phyloP scores from a whole-genome alignment of 1,284 basidiomycete species.

The Agroathelia rolfsii region DNA sequence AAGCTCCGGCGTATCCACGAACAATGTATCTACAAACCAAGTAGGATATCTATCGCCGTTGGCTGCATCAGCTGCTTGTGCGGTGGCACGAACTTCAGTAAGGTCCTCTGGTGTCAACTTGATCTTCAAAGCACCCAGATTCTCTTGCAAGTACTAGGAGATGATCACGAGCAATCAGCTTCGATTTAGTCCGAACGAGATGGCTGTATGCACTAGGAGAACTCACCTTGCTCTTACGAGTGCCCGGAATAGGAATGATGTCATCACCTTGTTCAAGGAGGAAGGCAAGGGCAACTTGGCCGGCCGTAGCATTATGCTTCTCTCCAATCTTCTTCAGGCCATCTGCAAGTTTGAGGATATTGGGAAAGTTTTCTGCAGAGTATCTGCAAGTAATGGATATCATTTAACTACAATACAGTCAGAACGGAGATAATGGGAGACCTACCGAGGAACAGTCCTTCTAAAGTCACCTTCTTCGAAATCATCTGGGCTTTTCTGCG shows the following conservation, averaged over 20 bases:
- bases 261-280: constrained; percentile 30
- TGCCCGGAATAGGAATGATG: constrained; percentile 33
- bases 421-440: constrained; percentile 1
- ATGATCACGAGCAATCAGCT: constrained; percentile 2
- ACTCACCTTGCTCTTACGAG: constrained; percentile 30
- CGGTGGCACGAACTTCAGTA: constrained; percentile 23
- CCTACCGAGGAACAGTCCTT: constrained; percentile 24
- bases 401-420: not conserved
- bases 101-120: constrained; percentile 28
- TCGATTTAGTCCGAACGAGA: too few species aligned
- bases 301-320: constrained; percentile 26
- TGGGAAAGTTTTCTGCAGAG: constrained; percentile 33
- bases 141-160: constrained; percentile 31
- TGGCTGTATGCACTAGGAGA: not conserved
- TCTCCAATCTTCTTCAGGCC: constrained; percentile 25
- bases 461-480: constrained; percentile 42
- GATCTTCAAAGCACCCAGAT: constrained; percentile 25
- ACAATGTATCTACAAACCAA: too few species aligned
- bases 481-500: constrained; percentile 38
- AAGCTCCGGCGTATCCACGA: too few species aligned
- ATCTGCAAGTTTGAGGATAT: constrained; percentile 31
- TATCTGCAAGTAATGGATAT: too few species aligned
- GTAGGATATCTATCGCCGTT: constrained; percentile 8
- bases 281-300: constrained; percentile 44
- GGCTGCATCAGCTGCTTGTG: constrained; percentile 21